These are phyloP conservation scores for Nakazawaea wickerhamii DNA, from an alignment of 805 yeast species.

Conservation along the genomic window DNA sequence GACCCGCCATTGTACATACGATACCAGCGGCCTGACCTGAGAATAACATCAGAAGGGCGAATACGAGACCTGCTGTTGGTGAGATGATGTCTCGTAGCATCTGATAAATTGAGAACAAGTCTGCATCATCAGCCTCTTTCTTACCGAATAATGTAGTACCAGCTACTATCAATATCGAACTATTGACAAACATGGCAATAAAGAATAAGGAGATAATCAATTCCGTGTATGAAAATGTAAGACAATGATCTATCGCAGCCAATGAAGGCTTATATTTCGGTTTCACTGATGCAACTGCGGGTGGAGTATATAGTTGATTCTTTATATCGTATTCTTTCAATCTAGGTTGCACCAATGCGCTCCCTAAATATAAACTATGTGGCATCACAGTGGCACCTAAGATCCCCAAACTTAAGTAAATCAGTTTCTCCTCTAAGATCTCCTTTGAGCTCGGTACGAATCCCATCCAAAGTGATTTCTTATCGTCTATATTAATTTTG, in stretches of 20 bases:
- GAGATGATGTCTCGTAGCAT: slow-evolving; percentile 53
- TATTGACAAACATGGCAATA: slow-evolving; percentile 76
- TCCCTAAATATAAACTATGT: slow-evolving; percentile 43
- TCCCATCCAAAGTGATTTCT: slow-evolving; percentile 62
- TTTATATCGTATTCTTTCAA: slow-evolving; percentile 38
- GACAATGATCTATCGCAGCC: slow-evolving; percentile 60
- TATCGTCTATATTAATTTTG: slow-evolving; percentile 56
- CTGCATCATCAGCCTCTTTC: slow-evolving; percentile 63
- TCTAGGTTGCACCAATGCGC: slow-evolving; percentile 44
- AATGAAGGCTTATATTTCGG: slow-evolving; percentile 59
- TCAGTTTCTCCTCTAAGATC: slow-evolving; percentile 54
- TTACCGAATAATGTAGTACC: slow-evolving; percentile 70
- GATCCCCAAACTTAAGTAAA: slow-evolving; percentile 77
- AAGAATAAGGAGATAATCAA: slow-evolving; percentile 62
- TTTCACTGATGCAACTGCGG: slow-evolving; percentile 27
- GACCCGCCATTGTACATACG: slow-evolving; percentile 87
- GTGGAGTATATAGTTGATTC: slow-evolving; percentile 19
- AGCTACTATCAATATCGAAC: slow-evolving; percentile 71
- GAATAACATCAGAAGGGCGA: slow-evolving; percentile 72
- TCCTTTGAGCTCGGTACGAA: slow-evolving; percentile 49
- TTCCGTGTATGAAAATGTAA: slow-evolving; percentile 65
- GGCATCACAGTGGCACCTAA: slow-evolving; percentile 55
- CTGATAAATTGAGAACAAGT: slow-evolving; percentile 64
- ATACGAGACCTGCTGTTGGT: slow-evolving; percentile 71
- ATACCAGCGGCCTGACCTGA: slow-evolving; percentile 85